Base-by-base conservation (phyloP, 306 rosid species). In the Spatholobus suberectus region DNA sequence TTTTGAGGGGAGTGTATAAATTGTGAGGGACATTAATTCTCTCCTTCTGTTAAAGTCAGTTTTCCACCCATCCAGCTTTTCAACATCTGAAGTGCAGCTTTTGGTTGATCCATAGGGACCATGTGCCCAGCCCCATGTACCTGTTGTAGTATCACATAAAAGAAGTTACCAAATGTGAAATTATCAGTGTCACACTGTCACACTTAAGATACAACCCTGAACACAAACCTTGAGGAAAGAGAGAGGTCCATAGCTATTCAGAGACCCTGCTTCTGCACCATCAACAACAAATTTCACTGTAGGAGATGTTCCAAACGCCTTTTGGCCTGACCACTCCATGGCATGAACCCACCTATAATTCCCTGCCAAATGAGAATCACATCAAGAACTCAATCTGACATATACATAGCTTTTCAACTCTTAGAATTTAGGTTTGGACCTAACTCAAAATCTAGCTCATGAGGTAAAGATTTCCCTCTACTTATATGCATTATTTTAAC, bases 91-190 rank as follows among this genome's bases (percentile, higher is more conserved):
- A 94, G 85, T 70, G 98, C 89, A 29, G 91, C 97, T 87, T 92
- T 87, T 51, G 98, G 96, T 92, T 94, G 98, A 87, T 94, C 97
- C 98, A 91, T 94, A 34, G 97, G 97, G 41, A 94, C 98, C 98
- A 94, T 82, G 78, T 94, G 98, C 69, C 98, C 98, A 23, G 98
- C 97, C 14, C 51, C 80, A 79, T 88, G 81, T 27, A 92, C 94
- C 95, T 89, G 32, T 75, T 35, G 35, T 5, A 29, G 8, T 51
- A 21, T 21, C 82, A 82, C 70, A 54, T 29, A 1, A 76, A 58
- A 11, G 10, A 69, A 51, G 47, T 73, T 38, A 63, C n/a, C 18
- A 49, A 52, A 69, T 54, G 10, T 75, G 34, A 5, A 51, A 73
- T 55, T 18, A 61, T 35, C 27, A 71, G 4, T 37, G 63, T 57